phyloP scores from a whole-genome alignment of 805 yeast species.

The Nakazawaea populi region DNA sequence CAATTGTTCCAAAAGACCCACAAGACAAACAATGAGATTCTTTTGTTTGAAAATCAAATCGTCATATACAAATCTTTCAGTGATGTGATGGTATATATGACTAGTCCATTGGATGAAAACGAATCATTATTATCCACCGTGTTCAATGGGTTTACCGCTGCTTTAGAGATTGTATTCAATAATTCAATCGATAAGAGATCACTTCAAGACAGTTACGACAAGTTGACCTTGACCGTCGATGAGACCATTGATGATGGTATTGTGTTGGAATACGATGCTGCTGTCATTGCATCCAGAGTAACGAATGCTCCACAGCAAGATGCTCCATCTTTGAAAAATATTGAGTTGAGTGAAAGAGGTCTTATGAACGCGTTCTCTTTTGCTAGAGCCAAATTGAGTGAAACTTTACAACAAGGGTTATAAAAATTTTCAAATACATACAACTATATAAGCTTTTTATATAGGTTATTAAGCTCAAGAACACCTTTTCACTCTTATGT shows the following conservation, averaged over 20 bases:
- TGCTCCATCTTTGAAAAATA: constrained; percentile 44
- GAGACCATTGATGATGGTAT: constrained; percentile 94
- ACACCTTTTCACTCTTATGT: too few species aligned
- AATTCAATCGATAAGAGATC: constrained; percentile 72
- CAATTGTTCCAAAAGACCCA: constrained; percentile 68
- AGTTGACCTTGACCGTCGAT: constrained; percentile 80
- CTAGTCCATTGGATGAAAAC: constrained; percentile 77
- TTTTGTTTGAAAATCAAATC: constrained; percentile 71
- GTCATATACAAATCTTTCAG: constrained; percentile 83
- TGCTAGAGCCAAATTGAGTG: constrained; percentile 65
- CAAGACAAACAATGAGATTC: constrained; percentile 74
- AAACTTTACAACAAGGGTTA: constrained; percentile 33
- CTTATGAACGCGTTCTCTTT: constrained; percentile 81
- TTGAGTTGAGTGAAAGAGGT: constrained; percentile 70
- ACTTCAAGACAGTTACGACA: constrained; percentile 76
- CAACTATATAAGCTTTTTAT: background rate
- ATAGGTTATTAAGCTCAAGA: too few species aligned
- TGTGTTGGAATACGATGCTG: constrained; percentile 83
- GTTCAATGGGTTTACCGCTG: constrained; percentile 72
- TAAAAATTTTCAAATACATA: constrained; percentile 8
- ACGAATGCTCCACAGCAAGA: constrained; percentile 82
- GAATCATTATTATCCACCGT: constrained; percentile 75
- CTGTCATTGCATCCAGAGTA: constrained; percentile 82
- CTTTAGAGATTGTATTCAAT: constrained; percentile 70
- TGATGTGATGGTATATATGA: constrained; percentile 66